phyloP scores from a whole-genome alignment of 108 stramenopile genomes.

The Chaetoceros muelleri region DNA sequence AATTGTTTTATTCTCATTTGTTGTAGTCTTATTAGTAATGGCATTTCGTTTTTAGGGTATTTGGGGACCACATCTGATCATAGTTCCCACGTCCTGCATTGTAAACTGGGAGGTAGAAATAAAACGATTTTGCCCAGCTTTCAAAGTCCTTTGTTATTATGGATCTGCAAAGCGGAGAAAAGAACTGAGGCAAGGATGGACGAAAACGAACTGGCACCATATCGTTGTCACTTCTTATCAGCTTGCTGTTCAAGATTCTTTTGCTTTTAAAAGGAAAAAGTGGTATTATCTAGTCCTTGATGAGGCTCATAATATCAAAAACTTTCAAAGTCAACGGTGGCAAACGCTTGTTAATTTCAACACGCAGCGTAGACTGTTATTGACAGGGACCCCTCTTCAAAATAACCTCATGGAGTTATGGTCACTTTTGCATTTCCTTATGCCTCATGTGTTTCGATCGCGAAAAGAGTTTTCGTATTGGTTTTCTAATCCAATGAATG shows the following conservation, averaged over 20 bases:
- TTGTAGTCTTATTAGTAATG: too few relatives aligned
- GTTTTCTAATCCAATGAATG: constrained; percentile 95
- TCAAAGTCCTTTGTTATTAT: constrained; percentile 94
- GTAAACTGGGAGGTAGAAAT: constrained; percentile 98
- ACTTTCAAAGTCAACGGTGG: constrained; percentile 97
- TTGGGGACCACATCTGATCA: constrained; percentile 97
- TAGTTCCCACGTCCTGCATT: constrained; percentile 94
- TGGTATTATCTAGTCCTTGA: constrained; percentile 99
- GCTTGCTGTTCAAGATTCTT: constrained; percentile 92
- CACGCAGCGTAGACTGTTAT: constrained; percentile 86
- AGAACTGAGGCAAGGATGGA: constrained; percentile 90
- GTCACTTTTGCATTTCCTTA: constrained; percentile 85
- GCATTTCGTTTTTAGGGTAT: constrained; percentile 49
- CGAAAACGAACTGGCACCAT: constrained; percentile 86
- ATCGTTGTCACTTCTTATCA: constrained; percentile 97
- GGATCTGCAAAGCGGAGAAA: constrained; percentile 89
- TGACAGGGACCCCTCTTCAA: constrained; percentile 90
- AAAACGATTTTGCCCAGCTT: constrained; percentile 87
- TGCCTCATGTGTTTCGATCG: constrained; percentile 81
- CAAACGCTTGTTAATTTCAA: constrained; percentile 97
- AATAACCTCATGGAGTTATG: constrained; percentile 89
- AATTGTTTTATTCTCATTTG: too few relatives aligned
- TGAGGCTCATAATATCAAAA: constrained; percentile 99
- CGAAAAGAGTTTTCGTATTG: constrained; percentile 97
- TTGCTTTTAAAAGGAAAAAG: constrained; percentile 87